Evolutionary conservation across 2,329 filamentous ascomycete genomes (phyloP).

Genomic region (Seiridium unicorne): DNA sequence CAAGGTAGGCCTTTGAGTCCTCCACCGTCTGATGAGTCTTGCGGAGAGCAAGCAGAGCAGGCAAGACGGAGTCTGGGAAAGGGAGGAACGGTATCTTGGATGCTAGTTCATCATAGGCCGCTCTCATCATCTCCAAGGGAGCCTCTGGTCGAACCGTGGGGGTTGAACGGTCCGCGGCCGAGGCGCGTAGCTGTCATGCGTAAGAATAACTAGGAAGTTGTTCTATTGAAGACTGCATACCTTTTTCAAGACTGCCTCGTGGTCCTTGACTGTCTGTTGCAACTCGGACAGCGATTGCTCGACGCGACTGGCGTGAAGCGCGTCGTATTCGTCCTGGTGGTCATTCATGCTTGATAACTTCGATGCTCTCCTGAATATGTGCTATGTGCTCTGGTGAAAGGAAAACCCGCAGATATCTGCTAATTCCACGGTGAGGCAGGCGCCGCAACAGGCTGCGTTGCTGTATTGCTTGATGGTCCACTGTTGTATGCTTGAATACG

Average conservation of each 20-base stretch:
- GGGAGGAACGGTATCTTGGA: conserved; percentile 65
- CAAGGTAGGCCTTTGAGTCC: conserved; percentile 62
- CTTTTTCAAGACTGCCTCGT: conserved; percentile 48
- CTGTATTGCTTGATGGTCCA: neutral
- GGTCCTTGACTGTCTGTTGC: conserved; percentile 54
- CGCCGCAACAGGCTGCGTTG: neutral
- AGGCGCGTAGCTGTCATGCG: conserved; percentile 2
- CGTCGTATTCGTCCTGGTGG: conserved; percentile 27
- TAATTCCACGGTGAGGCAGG: neutral
- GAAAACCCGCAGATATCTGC: neutral
- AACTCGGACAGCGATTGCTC: conserved; percentile 68
- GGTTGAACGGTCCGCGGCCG: conserved; percentile 10
- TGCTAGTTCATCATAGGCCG: conserved; percentile 64
- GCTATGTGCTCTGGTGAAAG: too few species aligned
- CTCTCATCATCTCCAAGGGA: conserved; percentile 52
- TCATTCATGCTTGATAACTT: too few species aligned
- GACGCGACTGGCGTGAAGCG: conserved; percentile 51
- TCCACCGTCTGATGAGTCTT: conserved; percentile 62
- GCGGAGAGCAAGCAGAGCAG: conserved; percentile 69
- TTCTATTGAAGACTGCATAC: conserved; percentile 26
- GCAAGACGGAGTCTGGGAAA: conserved; percentile 63
- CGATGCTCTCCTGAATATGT: too few species aligned
- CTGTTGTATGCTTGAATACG: neutral
- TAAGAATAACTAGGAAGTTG: neutral
- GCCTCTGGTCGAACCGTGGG: conserved; percentile 24